These are phyloP conservation scores for Actinidia polygama DNA, from an alignment of 179 eudicot genomes.

Conservation along the genomic window DNA sequence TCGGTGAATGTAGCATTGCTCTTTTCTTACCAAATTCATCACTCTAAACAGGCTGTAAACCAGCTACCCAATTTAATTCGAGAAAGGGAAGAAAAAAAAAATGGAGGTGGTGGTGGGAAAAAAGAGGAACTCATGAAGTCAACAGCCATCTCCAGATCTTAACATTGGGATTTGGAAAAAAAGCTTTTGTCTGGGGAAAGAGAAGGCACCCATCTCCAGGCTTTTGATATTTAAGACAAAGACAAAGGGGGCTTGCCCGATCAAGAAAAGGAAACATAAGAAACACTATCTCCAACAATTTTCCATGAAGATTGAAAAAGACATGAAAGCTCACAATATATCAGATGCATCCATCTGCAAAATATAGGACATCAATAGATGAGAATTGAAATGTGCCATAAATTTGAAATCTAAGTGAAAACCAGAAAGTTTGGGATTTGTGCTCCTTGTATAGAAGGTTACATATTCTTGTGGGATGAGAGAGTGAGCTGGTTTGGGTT, in stretches of 20 bases:
- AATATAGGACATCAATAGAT: not conserved
- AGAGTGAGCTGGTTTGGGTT: no score
- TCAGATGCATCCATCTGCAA: not conserved
- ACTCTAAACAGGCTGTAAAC: no score
- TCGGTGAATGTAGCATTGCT: no score
- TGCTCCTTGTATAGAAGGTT: not conserved
- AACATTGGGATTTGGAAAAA: constrained; percentile 1
- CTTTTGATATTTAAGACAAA: constrained; percentile 5
- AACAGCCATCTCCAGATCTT: not conserved
- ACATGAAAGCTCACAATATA: not conserved
- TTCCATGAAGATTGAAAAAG: not conserved
- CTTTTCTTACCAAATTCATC: no score
- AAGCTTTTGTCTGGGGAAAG: constrained; percentile 10
- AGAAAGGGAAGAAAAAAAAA: not conserved
- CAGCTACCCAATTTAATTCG: constrained; percentile 4
- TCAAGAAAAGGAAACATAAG: not conserved
- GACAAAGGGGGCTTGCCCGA: not conserved
- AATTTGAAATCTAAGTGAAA: not conserved
- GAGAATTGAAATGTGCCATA: not conserved
- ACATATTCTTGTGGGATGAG: not conserved
- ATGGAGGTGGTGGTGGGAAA: not conserved
- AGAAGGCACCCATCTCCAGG: constrained; percentile 21
- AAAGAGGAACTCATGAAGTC: constrained; percentile 11
- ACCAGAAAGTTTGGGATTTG: constrained; percentile 7
- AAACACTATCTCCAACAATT: not conserved